phyloP scores from a whole-genome alignment of 306 rosid genomes.

The Prunus mume region DNA sequence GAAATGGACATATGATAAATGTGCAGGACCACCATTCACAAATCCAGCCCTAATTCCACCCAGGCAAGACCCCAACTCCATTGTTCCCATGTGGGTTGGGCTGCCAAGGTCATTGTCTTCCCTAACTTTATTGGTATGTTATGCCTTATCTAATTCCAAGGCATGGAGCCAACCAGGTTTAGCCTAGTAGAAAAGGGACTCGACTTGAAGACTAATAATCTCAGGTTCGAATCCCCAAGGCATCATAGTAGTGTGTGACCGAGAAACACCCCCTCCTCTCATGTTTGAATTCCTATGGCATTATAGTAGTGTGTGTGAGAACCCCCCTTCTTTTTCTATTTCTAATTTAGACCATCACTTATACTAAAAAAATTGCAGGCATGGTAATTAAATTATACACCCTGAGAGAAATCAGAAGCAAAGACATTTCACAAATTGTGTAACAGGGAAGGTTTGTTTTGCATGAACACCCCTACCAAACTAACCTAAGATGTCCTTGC shows the following conservation, averaged over 20 bases:
- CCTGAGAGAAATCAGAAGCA: neutral
- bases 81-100: slow-evolving; percentile 15
- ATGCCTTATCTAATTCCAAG: neutral
- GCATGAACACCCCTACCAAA: neutral
- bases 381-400: slow-evolving; percentile 7
- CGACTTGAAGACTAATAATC: no score
- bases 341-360: no score
- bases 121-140: neutral
- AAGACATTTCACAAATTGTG: neutral
- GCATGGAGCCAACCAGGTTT: no score
- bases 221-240: neutral
- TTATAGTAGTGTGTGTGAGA: no score
- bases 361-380: neutral
- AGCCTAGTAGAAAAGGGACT: no score
- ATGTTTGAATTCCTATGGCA: no score
- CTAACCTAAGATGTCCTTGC: no score
- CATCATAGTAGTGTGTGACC: neutral
- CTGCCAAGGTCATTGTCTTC: slow-evolving; percentile 8
- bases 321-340: no score
- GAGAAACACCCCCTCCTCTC: no score
- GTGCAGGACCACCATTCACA: slow-evolving; percentile 18
- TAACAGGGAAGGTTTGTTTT: neutral
- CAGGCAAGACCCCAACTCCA: neutral
- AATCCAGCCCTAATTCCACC: neutral
- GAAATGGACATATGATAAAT: slow-evolving; percentile 25